Base-by-base conservation (phyloP, 2,329 filamentous ascomycete genomes). In the Talaromyces sp. region DNA sequence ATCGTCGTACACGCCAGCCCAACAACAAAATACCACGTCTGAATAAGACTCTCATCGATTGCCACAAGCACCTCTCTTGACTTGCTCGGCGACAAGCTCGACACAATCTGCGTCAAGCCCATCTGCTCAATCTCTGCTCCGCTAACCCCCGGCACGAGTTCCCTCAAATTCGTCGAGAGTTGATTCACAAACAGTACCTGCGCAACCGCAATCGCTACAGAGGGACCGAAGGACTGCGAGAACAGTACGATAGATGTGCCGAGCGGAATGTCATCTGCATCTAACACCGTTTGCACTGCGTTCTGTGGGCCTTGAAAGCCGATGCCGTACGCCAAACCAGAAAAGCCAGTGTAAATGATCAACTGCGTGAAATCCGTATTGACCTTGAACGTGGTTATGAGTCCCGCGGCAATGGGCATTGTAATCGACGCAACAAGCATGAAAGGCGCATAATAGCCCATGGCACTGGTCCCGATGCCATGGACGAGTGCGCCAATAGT, bases 131-230 rank as follows among this genome's bases (percentile, higher is more conserved):
- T 58, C 3, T 28, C 25, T 40, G 44, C 31, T 40, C 25, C 54
- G 28, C 18, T 55, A 3, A 62, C 16, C 2, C 33, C 64, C 12
- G 52, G 31, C 42, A 64, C 37, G 0, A 63, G 37, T 23, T 46
- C 58, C 4, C 16, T 55, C 5, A 65, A 37, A 25, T 65, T 65
- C 16, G 44, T 52, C 14, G 54, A 61, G 7, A 86, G 76, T 5
- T 73, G 72, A 67, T 82, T 83, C 58, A 76, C 76, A 66, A 85
- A 82, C n/a, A 84, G 74, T 61, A 77, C 80, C 66, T 84, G 81
- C 6, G 76, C 82, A 40, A 83, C 77, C 3, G 78, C 77, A 56
- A 85, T 75, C 63, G 84, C 83, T 1, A 85, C 64, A 4, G 74
- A 71, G 4, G 72, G 73, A 5, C 75, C 75, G 40, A 77, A 73